phyloP scores from a whole-genome alignment of 1,284 basidiomycete species.

The Cryptococcus jaspeensis region DNA sequence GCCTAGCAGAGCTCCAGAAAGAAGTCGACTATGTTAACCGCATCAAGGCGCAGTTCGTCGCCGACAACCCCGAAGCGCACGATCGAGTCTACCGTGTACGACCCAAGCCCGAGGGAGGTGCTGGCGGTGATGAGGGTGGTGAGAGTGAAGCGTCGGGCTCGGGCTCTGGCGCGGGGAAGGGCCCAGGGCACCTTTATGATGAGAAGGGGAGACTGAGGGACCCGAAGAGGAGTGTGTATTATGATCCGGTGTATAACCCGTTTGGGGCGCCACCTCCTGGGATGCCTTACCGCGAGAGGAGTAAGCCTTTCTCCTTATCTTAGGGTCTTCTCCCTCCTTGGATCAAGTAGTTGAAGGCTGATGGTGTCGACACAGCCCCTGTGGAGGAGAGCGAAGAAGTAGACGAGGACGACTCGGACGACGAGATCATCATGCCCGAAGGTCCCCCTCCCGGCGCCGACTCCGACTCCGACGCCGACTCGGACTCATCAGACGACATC shows the following conservation, averaged over 20 bases:
- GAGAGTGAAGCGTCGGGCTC: conserved; percentile 54
- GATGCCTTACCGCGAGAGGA: conserved; percentile 86
- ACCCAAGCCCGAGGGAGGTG: conserved; percentile 51
- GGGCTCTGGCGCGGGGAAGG: conserved; percentile 44
- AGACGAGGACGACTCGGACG: conserved; percentile 54
- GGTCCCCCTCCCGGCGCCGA: conserved; percentile 63
- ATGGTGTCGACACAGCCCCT: conserved; percentile 4
- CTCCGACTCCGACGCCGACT: conserved; percentile 32
- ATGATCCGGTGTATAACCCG: conserved; percentile 89
- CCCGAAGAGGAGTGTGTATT: conserved; percentile 87
- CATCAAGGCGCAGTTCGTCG: conserved; percentile 85
- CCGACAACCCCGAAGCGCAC: conserved; percentile 83
- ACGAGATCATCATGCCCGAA: conserved; percentile 83
- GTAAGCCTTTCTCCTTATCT: conserved; percentile 55
- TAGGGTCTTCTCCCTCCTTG: background rate
- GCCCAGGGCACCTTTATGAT: conserved; percentile 59
- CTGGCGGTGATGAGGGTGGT: conserved; percentile 52
- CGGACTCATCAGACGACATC: conserved; percentile 53
- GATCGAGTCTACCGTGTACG: conserved; percentile 61
- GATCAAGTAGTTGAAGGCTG: background rate
- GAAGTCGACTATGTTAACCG: conserved; percentile 75
- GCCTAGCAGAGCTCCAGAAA: conserved; percentile 60
- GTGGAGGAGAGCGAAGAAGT: conserved; percentile 23
- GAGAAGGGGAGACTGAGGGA: conserved; percentile 77
- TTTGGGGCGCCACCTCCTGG: conserved; percentile 94